phyloP scores from a whole-genome alignment of 257 asterid genomes.

The Parsonsia alboflavescens region DNA sequence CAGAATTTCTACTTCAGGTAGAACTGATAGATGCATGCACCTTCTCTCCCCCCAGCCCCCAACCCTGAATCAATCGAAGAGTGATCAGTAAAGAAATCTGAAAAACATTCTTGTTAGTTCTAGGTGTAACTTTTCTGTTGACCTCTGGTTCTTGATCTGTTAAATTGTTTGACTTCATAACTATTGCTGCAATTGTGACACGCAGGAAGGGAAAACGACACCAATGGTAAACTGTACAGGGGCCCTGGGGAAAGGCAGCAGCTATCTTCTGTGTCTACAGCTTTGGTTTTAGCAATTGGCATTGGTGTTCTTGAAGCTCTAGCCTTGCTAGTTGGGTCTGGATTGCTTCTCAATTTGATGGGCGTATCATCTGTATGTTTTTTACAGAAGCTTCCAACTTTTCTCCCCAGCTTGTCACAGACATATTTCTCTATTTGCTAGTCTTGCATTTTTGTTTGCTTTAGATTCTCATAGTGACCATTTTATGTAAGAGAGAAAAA shows the following conservation, averaged over 20 bases:
- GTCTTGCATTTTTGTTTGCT: constrained; percentile 6
- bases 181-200: constrained; percentile 14
- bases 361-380: constrained; percentile 71
- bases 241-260: constrained; percentile 46
- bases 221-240: constrained; percentile 18
- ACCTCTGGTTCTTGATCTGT: background rate
- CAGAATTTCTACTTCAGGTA: constrained; percentile 50
- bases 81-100: background rate
- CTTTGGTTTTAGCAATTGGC: constrained; percentile 74
- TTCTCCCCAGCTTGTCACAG: background rate
- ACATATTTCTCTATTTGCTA: constrained; percentile 1
- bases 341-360: constrained; percentile 78
- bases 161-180: background rate
- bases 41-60: background rate
- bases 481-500: background rate
- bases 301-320: constrained; percentile 82
- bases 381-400: constrained; percentile 8
- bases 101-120: background rate
- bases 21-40: background rate
- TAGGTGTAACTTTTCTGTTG: background rate
- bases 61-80: too few species aligned
- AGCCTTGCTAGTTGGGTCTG: constrained; percentile 76
- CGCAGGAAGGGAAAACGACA: constrained; percentile 25
- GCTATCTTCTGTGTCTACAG: constrained; percentile 90
- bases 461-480: background rate